These are phyloP conservation scores for Aspergillus fumigatus DNA, from an alignment of 2,329 filamentous ascomycete genomes.

Conservation along the genomic window DNA sequence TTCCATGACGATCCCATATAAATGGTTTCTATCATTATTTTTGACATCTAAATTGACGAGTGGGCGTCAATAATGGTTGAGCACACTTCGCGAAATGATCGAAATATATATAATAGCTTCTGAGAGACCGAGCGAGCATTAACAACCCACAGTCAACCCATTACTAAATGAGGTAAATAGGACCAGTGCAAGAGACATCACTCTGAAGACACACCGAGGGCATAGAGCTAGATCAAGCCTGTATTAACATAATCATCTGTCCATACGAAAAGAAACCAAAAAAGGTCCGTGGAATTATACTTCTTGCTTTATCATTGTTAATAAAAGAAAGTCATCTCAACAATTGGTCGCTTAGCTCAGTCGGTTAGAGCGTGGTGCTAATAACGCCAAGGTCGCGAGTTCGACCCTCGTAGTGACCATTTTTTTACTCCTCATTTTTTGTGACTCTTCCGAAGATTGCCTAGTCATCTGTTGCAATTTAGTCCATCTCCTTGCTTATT, in stretches of 20 bases:
- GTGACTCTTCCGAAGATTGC: conserved; percentile 4
- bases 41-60: too few species aligned
- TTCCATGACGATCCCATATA: too few species aligned
- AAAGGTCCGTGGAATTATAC: too few species aligned
- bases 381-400: neutral
- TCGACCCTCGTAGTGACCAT: neutral
- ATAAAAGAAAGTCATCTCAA: neutral
- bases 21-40: too few species aligned
- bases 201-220: neutral
- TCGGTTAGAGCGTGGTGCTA: neutral
- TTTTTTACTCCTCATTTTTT: neutral
- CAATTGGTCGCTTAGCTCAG: neutral
- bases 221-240: neutral
- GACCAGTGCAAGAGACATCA: neutral
- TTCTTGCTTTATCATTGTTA: too few species aligned
- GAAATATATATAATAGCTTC: neutral
- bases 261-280: too few species aligned
- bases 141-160: neutral
- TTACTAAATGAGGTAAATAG: neutral
- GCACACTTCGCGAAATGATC: too few species aligned
- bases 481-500: too few species aligned
- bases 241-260: neutral
- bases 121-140: neutral
- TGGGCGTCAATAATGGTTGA: too few species aligned
- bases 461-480: neutral